Percentiles rank a stretch among this genome's conserved stretches.
These are phyloP conservation scores for Ampelocalamus luodianensis DNA, from an alignment of 176 grass and related monocot genomes.

Conservation along the genomic window DNA sequence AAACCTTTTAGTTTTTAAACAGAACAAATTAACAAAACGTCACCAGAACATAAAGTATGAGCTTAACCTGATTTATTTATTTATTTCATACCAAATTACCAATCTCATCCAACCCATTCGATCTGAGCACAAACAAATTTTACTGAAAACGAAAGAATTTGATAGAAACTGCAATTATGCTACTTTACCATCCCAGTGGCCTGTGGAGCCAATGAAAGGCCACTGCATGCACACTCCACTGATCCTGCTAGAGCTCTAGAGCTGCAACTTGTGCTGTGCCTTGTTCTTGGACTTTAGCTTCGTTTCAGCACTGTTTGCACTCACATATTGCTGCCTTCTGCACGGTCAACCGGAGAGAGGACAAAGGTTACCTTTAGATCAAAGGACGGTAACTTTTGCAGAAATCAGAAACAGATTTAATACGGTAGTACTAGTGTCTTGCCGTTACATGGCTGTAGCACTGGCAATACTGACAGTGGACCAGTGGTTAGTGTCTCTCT, in stretches of 20 bases:
- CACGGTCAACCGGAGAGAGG: slow-evolving; percentile 41
- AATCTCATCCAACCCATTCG: neutral
- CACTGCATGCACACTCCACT: neutral
- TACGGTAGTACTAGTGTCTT: neutral
- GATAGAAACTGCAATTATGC: neutral
- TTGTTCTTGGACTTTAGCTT: neutral
- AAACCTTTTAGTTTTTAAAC: neutral
- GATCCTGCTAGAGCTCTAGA: neutral
- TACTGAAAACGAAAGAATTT: neutral
- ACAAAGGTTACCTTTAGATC: slow-evolving; percentile 4
- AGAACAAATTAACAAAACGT: neutral
- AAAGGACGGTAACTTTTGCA: neutral
- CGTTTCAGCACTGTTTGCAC: neutral
- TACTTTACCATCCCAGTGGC: neutral
- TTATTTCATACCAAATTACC: neutral
- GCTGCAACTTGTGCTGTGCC: neutral
- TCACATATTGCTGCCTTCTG: slow-evolving; percentile 16
- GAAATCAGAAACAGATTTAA: neutral
- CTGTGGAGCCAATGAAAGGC: too few relatives aligned
- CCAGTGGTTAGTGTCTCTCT: neutral
- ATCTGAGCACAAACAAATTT: neutral
- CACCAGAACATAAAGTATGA: neutral
- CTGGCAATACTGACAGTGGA: neutral
- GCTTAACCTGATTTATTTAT: too few relatives aligned
- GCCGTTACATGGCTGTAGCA: slow-evolving; percentile 6